phyloP scores from a whole-genome alignment of 1,139 yeast genomes.

The Sugiyamaella pinicola region DNA sequence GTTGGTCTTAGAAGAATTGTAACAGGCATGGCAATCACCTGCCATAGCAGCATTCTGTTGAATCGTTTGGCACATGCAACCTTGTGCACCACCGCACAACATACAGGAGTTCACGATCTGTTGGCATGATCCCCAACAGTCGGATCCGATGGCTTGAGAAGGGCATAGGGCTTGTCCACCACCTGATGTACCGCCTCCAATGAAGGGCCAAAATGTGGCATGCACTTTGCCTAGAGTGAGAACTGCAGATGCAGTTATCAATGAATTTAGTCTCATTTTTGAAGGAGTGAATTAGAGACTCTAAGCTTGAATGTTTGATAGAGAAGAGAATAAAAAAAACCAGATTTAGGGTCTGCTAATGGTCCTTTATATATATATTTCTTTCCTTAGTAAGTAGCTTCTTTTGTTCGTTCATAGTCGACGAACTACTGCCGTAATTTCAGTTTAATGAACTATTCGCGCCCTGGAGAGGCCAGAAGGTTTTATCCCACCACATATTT shows the following conservation, averaged over 20 bases:
- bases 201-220: constrained; percentile 17
- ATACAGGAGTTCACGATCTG: constrained; percentile 26
- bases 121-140: constrained; percentile 34
- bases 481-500: background rate
- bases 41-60: constrained; percentile 23
- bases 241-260: constrained; percentile 12
- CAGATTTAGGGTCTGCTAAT: background rate
- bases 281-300: constrained; percentile 12
- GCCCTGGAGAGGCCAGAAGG: background rate
- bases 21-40: constrained; percentile 31
- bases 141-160: constrained; percentile 21
- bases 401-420: background rate
- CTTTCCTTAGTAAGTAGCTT: constrained; percentile 1
- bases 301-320: constrained; percentile 1
- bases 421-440: constrained; percentile 6
- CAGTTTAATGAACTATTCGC: constrained; percentile 8
- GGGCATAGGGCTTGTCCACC: constrained; percentile 6
- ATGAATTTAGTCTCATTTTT: constrained; percentile 11
- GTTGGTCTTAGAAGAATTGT: constrained; percentile 25
- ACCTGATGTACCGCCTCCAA: constrained; percentile 13
- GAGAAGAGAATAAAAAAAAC: background rate
- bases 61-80: constrained; percentile 26
- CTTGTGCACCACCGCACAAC: constrained; percentile 28
- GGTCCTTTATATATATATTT: background rate
- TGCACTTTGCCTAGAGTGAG: constrained; percentile 4